Conservation (phyloP, 306 rosid genomes). For the Carpinus viminea region DNA sequence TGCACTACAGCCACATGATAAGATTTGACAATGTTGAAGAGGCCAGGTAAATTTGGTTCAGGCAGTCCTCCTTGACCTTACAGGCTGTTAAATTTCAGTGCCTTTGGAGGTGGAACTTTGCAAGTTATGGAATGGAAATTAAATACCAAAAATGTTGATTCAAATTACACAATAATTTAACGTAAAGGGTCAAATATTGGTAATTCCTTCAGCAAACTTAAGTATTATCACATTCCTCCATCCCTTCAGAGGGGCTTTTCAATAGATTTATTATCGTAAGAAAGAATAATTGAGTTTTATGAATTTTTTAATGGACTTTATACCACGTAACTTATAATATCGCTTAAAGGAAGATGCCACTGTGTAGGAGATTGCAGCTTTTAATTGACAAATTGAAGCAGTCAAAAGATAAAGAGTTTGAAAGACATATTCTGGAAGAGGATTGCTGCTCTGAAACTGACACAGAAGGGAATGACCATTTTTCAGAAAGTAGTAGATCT, state of each 20-base stretch:
- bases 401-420: constrained; percentile 36
- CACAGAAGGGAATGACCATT: constrained; percentile 53
- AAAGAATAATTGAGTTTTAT: not conserved
- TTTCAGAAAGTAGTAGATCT: constrained; percentile 39
- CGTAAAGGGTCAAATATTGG: not conserved
- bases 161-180: not conserved
- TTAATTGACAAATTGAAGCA: constrained; percentile 62
- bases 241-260: not conserved
- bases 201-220: not conserved
- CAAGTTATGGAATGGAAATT: constrained; percentile 7
- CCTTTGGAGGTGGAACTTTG: constrained; percentile 5
- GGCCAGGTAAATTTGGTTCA: constrained; percentile 64
- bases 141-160: not conserved
- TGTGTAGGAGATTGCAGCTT: constrained; percentile 70
- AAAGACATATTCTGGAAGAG: constrained; percentile 39
- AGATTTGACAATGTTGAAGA: constrained; percentile 74
- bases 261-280: not conserved
- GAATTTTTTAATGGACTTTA: not conserved
- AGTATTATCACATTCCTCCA: too few species aligned
- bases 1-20: constrained; percentile 89
- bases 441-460: constrained; percentile 84
- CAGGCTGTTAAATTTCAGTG: not conserved
- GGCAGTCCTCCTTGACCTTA: constrained; percentile 15
- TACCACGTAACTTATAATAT: not conserved
- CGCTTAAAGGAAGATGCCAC: constrained; percentile 24